Conservation (phyloP, 2,329 filamentous ascomycete genomes). For the Cladophialophora immunda region DNA sequence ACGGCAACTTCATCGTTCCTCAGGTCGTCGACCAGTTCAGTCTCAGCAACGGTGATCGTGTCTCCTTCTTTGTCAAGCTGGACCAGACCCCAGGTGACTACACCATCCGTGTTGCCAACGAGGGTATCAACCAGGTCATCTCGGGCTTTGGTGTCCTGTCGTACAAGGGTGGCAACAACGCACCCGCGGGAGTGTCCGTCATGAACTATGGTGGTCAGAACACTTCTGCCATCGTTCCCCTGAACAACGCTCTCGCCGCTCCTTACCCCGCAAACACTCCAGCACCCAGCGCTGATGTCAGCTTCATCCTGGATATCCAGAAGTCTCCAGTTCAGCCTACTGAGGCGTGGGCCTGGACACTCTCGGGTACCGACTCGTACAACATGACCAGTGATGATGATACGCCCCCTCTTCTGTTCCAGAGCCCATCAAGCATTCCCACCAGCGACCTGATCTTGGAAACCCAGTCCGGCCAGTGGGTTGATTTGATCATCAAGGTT, state of each 20-base stretch:
- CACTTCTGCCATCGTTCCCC: slow-evolving; percentile 50
- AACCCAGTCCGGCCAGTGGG: slow-evolving; percentile 60
- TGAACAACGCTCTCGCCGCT: slow-evolving; percentile 54
- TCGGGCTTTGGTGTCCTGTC: slow-evolving; percentile 61
- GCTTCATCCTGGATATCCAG: slow-evolving; percentile 50
- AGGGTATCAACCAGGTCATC: slow-evolving; percentile 63
- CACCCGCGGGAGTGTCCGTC: slow-evolving; percentile 50
- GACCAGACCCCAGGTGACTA: slow-evolving; percentile 50
- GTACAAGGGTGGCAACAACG: slow-evolving; percentile 45
- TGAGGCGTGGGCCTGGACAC: slow-evolving; percentile 62
- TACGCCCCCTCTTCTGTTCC: slow-evolving; percentile 57
- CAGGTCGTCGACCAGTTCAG: slow-evolving; percentile 47
- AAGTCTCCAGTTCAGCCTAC: slow-evolving; percentile 43
- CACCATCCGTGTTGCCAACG: slow-evolving; percentile 60
- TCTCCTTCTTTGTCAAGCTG: slow-evolving; percentile 54
- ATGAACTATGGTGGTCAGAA: slow-evolving; percentile 62
- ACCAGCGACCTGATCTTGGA: slow-evolving; percentile 59
- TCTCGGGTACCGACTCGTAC: slow-evolving; percentile 56
- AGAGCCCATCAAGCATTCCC: slow-evolving; percentile 47
- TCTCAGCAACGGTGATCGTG: slow-evolving; percentile 51
- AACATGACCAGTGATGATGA: slow-evolving; percentile 51
- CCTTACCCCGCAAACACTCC: slow-evolving; percentile 60
- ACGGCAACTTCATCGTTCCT: slow-evolving; percentile 55
- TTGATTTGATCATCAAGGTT: slow-evolving; percentile 64
- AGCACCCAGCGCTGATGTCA: slow-evolving; percentile 55